phyloP scores from a whole-genome alignment of 306 rosid genomes.

The Casuarina glauca region DNA sequence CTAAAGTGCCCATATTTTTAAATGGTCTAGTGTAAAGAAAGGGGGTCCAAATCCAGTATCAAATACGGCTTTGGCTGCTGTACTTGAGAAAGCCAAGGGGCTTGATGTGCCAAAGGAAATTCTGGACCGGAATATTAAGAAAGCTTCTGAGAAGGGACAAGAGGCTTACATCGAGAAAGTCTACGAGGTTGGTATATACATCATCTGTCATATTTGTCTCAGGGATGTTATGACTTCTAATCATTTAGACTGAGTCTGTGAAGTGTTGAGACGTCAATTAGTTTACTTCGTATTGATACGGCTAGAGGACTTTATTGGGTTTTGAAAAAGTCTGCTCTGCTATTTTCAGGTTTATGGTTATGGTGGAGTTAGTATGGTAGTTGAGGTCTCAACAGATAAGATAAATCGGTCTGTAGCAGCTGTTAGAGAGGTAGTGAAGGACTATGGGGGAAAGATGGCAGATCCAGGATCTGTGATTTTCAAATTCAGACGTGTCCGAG shows the following conservation, averaged over 20 bases:
- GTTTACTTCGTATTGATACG: neutral
- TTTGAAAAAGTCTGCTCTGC: constrained; percentile 2
- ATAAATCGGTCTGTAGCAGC: constrained; percentile 77
- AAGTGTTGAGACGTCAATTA: constrained; percentile 19
- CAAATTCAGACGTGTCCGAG: constrained; percentile 82
- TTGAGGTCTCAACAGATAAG: constrained; percentile 91
- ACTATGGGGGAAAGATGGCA: constrained; percentile 97
- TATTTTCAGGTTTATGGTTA: constrained; percentile 74
- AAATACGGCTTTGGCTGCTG: constrained; percentile 66
- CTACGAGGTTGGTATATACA: constrained; percentile 64
- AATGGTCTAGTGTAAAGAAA: constrained; percentile 60
- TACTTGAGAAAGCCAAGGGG: constrained; percentile 88
- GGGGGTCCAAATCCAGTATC: constrained; percentile 79
- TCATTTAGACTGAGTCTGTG: constrained; percentile 1
- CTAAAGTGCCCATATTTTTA: constrained; percentile 12
- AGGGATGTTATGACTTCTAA: neutral
- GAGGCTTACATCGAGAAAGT: constrained; percentile 86
- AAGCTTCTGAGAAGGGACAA: constrained; percentile 89
- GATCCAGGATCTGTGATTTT: constrained; percentile 87
- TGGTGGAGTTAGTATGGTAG: constrained; percentile 92
- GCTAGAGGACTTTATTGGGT: neutral
- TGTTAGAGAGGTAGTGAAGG: constrained; percentile 78
- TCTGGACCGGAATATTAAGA: constrained; percentile 84
- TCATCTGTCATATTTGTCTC: constrained; percentile 24
- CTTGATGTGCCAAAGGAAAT: constrained; percentile 93